Evolutionary conservation across 768 basidiomycete genomes (phyloP).

Genomic region (Trametes maxima): DNA sequence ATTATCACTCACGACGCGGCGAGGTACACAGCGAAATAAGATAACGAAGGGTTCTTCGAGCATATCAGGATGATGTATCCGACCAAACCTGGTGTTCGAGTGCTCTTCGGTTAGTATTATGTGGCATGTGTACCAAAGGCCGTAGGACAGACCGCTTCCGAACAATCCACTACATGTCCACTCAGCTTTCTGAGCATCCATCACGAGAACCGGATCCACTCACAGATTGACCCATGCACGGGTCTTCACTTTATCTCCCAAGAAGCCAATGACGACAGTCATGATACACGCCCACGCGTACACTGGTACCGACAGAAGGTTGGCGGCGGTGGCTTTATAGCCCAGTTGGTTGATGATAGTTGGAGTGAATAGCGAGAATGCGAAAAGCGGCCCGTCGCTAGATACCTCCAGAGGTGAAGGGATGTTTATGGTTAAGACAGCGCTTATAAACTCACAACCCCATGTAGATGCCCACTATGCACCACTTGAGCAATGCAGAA

Average conservation of each 20-base stretch:
- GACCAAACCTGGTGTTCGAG: slow-evolving; percentile 39
- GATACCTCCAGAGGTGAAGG: not conserved
- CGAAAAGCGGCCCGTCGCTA: slow-evolving; percentile 55
- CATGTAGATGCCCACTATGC: slow-evolving; percentile 67
- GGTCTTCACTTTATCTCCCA: slow-evolving; percentile 61
- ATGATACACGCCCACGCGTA: slow-evolving; percentile 74
- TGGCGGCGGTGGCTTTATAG: slow-evolving; percentile 65
- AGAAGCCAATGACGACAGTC: slow-evolving; percentile 61
- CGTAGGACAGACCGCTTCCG: slow-evolving; percentile 31
- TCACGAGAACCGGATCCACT: slow-evolving; percentile 19
- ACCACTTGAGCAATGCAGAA: not conserved
- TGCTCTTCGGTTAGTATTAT: not conserved
- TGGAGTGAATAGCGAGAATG: slow-evolving; percentile 53
- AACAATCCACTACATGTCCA: slow-evolving; percentile 30
- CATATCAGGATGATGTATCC: slow-evolving; percentile 70
- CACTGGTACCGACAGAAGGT: slow-evolving; percentile 76
- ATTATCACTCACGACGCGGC: slow-evolving; percentile 60
- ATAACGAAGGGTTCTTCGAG: slow-evolving; percentile 60
- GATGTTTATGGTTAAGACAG: not conserved
- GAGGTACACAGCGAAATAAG: slow-evolving; percentile 73
- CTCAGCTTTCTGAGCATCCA: not conserved
- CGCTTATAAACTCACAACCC: slow-evolving; percentile 53
- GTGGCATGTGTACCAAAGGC: not conserved
- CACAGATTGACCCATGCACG: slow-evolving; percentile 65
- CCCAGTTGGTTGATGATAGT: slow-evolving; percentile 61